Conservation (phyloP, 2,329 filamentous ascomycete species). For the Exophiala dermatitidis region DNA sequence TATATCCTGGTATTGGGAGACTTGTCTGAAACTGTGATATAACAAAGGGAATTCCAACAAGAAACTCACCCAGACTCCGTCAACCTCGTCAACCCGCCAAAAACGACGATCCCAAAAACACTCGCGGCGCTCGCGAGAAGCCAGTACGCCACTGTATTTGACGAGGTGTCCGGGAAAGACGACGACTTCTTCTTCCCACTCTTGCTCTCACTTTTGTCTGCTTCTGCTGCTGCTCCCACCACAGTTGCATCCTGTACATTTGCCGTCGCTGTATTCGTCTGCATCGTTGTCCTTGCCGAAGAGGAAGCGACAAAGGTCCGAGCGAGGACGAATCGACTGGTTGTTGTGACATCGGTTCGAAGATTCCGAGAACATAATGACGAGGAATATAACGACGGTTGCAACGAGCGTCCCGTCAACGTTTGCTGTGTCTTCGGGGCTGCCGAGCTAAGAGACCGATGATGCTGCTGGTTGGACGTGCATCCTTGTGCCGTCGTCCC, state of each 20-base stretch:
- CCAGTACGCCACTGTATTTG: constrained; percentile 82
- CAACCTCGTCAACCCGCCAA: constrained; percentile 83
- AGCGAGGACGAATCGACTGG: not conserved
- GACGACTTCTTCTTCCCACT: constrained; percentile 5
- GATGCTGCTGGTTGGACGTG: not conserved
- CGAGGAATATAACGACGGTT: too few relatives aligned
- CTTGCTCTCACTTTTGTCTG: constrained; percentile 2
- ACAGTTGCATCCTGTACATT: not conserved
- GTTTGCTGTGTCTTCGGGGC: not conserved
- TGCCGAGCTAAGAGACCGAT: constrained; percentile 1
- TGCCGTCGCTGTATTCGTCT: constrained; percentile 5
- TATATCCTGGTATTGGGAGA: not conserved
- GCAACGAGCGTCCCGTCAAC: not conserved
- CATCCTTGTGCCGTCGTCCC: not conserved
- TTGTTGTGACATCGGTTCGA: not conserved
- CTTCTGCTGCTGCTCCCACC: not conserved
- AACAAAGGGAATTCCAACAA: not conserved
- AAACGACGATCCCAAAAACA: constrained; percentile 95
- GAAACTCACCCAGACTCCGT: constrained; percentile 78
- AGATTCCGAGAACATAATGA: too few relatives aligned
- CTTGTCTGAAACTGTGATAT: too few relatives aligned
- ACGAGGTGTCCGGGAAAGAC: constrained; percentile 55
- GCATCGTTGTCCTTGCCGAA: too few relatives aligned
- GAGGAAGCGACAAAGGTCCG: too few relatives aligned
- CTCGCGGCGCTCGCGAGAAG: constrained; percentile 82